Evolutionary conservation across 352 stramenopile species (phyloP), one percentile per base, ranked within the genome.

Genomic region (Pythium scleroteichum): DNA sequence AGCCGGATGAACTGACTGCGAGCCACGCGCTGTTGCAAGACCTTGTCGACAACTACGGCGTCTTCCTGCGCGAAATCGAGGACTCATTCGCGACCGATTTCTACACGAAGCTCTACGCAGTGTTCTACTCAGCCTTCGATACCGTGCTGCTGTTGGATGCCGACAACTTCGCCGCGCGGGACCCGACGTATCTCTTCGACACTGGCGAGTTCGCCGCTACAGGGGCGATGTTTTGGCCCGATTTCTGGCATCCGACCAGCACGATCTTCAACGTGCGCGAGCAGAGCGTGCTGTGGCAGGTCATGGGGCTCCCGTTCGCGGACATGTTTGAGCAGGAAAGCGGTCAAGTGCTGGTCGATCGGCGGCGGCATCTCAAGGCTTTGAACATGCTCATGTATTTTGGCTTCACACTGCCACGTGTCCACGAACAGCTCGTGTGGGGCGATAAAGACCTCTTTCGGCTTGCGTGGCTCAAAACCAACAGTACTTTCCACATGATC

Each of bases 281-380:
- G 17, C 72, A 68, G 1, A 90, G 78, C 33, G 75, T 94, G 32
- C 76, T 94, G 1, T 94, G 85, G 85, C 68, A 88, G 23, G 64
- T 92, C 5, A 74, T 94, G n/a, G 76, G 75, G 6, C 52, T 94
- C 10, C 29, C 75, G 2, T 65, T 58, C 20, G 79, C 87, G 22
- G 68, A 90, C 63, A 80, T 75, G 69, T 92, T 92, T 35, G 85
- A 94, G 62, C 85, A 94, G 63, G 85, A 94, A 51, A 88, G 76
- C 22, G 84, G 82, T 0, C 84, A 94, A 41, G 73, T 94, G 46
- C 49, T 94, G 10, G 72, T 94, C 17, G 65, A 94, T 53, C 74
- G 85, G 3, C 60, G 50, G 2, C 66, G 59, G 5, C 77, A 89
- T 55, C 22, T 63, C 9, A 59, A 54, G 12, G 82, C 84, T 0